Evolutionary conservation across 805 yeast species (phyloP).

Genomic region (Blastobotrys peoriensis): DNA sequence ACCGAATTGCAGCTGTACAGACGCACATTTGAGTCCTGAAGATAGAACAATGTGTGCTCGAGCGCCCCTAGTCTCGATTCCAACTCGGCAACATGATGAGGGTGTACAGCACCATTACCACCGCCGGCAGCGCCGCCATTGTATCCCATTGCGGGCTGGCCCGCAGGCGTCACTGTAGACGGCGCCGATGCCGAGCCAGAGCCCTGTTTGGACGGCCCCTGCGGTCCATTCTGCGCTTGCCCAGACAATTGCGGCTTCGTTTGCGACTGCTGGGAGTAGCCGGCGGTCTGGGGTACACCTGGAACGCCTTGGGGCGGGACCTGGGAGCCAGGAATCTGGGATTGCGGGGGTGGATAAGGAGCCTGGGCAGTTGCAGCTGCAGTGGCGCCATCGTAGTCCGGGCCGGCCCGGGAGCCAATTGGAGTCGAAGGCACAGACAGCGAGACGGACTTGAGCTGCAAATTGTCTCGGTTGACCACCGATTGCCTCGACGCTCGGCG

Average conservation of each 20-base stretch:
- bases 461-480: conserved; percentile 20
- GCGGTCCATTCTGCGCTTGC: not conserved
- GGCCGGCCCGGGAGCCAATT: not conserved
- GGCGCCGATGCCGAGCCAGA: not conserved
- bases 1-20: conserved; percentile 8
- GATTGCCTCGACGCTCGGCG: conserved; percentile 56
- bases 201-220: not conserved
- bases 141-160: not conserved
- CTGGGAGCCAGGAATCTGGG: conserved; percentile 5
- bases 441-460: conserved; percentile 23
- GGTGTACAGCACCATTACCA: not conserved
- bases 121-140: not conserved
- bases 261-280: conserved; percentile 4
- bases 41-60: conserved; percentile 14
- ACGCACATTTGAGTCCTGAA: conserved; percentile 13
- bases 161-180: not conserved
- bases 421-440: conserved; percentile 22
- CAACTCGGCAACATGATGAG: conserved; percentile 39
- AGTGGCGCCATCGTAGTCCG: conserved; percentile 1
- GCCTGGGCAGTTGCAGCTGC: conserved; percentile 10
- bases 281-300: conserved; percentile 7
- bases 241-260: not conserved
- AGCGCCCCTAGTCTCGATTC: conserved; percentile 11
- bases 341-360: conserved; percentile 7
- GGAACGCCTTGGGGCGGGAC: conserved; percentile 7